Percentiles rank a stretch among this genome's conserved stretches.
Conservation (phyloP, 2,329 filamentous ascomycete species). For the Fusarium penzigii region DNA sequence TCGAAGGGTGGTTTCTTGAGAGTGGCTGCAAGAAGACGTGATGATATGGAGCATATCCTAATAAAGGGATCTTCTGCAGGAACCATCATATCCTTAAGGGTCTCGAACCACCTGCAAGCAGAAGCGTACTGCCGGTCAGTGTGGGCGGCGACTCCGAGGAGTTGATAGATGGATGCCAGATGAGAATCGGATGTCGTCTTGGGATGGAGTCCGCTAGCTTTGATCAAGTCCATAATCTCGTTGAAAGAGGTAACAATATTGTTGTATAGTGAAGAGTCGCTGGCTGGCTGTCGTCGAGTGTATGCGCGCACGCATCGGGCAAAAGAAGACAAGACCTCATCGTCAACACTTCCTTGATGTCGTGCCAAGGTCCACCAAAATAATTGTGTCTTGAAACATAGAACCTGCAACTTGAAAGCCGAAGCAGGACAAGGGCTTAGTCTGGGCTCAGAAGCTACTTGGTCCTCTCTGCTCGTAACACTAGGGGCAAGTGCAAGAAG, state of each 20-base stretch:
- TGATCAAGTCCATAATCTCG: conserved; percentile 34
- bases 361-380: conserved; percentile 65
- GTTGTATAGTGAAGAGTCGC: conserved; percentile 39
- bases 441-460: conserved; percentile 51
- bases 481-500: conserved; percentile 68
- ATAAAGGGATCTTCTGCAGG: conserved; percentile 47
- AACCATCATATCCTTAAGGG: conserved; percentile 42
- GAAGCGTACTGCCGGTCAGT: conserved; percentile 48
- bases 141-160: conserved; percentile 52
- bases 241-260: conserved; percentile 36
- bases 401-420: conserved; percentile 63
- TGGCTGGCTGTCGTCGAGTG: conserved; percentile 49
- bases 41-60: conserved; percentile 52
- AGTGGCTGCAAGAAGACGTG: conserved; percentile 56
- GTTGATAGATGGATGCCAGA: conserved; percentile 51
- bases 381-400: conserved; percentile 63
- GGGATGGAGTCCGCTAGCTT: conserved; percentile 35
- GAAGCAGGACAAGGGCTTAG: conserved; percentile 57
- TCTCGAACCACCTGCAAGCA: conserved; percentile 56
- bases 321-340: conserved; percentile 67
- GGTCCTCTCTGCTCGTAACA: conserved; percentile 64
- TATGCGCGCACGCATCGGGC: conserved; percentile 64
- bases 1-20: conserved; percentile 46
- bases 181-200: conserved; percentile 43
- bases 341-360: conserved; percentile 60